Percentiles rank a stretch among this genome's conserved stretches.
These are phyloP conservation scores for Perkinsus olseni DNA, from an alignment of 169 alveolate genomes.

Conservation along the genomic window DNA sequence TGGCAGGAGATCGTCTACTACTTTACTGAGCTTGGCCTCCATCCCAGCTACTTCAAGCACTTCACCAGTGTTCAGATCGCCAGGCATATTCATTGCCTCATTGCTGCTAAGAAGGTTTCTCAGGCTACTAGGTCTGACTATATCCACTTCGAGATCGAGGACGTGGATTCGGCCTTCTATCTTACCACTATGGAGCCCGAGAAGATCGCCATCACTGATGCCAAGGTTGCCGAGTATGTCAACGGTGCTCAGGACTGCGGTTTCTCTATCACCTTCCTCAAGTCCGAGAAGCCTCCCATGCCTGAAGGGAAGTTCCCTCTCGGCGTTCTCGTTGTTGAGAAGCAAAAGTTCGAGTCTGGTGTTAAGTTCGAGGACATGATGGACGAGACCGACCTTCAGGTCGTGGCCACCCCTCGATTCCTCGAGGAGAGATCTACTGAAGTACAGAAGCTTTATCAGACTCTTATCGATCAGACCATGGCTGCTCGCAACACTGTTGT, in stretches of 20 bases:
- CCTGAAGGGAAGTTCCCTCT: too few species aligned
- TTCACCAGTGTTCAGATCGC: conserved; percentile 3
- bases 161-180: not conserved
- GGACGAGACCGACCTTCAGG: conserved; percentile 7
- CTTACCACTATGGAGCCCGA: not conserved
- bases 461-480: conserved; percentile 2
- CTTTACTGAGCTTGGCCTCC: conserved; percentile 7
- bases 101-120: not conserved
- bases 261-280: too few species aligned
- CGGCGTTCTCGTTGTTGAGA: too few species aligned
- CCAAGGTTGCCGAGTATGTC: too few species aligned
- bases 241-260: too few species aligned
- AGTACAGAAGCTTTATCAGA: conserved; percentile 2
- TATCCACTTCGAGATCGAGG: not conserved
- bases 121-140: not conserved
- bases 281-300: too few species aligned
- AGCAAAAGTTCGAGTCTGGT: too few species aligned
- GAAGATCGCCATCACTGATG: too few species aligned
- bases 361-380: too few species aligned
- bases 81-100: not conserved
- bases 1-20: not conserved
- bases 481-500: too few species aligned
- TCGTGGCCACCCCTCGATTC: conserved; percentile 6
- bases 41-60: conserved; percentile 9
- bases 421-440: not conserved